These are phyloP conservation scores for Fragaria iinumae DNA, from an alignment of 306 rosid species.

Conservation along the genomic window DNA sequence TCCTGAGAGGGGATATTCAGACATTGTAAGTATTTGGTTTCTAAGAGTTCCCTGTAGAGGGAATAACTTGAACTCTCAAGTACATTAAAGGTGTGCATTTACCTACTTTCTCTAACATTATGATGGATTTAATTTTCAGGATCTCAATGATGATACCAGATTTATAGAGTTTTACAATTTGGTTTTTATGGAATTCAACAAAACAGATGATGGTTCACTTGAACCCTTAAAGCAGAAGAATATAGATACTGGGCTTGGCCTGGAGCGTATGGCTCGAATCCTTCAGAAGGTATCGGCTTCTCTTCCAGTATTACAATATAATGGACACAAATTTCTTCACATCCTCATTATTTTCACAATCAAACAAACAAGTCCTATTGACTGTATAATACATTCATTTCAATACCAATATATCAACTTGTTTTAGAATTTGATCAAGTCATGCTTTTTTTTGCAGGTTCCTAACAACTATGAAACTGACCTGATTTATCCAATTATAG, in stretches of 20 bases:
- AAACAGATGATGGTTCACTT: slow-evolving; percentile 77
- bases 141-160: slow-evolving; percentile 77
- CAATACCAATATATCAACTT: slow-evolving; percentile 18
- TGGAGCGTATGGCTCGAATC: slow-evolving; percentile 91
- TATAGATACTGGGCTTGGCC: slow-evolving; percentile 91
- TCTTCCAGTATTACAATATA: slow-evolving; percentile 17
- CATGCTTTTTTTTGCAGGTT: slow-evolving; percentile 60
- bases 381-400: not conserved
- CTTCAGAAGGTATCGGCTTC: slow-evolving; percentile 70
- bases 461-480: slow-evolving; percentile 94
- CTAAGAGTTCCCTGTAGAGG: not conserved
- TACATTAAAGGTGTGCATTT: slow-evolving; percentile 6
- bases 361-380: not conserved
- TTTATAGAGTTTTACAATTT: slow-evolving; percentile 84
- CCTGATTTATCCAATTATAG: slow-evolving; percentile 88
- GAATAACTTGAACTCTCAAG: slow-evolving; percentile 25
- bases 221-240: slow-evolving; percentile 82
- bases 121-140: slow-evolving; percentile 46
- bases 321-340: slow-evolving; percentile 7
- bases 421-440: slow-evolving; percentile 20
- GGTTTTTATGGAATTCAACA: slow-evolving; percentile 91
- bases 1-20: slow-evolving; percentile 72
- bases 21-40: slow-evolving; percentile 48
- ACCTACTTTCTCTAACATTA: not conserved
- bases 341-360: not conserved